phyloP scores from a whole-genome alignment of 257 asterid species.

The Plectranthus barbatus region DNA sequence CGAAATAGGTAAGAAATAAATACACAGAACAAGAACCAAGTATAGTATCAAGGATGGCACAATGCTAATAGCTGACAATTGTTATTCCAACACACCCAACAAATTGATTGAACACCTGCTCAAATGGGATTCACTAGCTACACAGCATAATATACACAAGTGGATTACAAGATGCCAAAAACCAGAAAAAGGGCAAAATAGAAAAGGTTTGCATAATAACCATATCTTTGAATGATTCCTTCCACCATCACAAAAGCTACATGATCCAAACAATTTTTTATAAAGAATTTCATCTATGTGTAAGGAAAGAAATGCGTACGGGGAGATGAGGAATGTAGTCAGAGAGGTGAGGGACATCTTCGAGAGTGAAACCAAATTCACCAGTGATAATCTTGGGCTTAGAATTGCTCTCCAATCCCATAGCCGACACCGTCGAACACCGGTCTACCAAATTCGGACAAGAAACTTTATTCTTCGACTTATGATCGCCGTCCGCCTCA shows the following conservation, averaged over 20 bases:
- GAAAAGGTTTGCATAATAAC: too few species aligned
- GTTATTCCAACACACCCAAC: neutral
- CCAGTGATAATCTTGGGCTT: constrained; percentile 37
- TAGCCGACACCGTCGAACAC: neutral
- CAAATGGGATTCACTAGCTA: neutral
- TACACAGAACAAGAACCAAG: neutral
- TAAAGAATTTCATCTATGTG: too few species aligned
- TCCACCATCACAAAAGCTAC: too few species aligned
- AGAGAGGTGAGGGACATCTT: constrained; percentile 69
- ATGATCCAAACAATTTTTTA: too few species aligned
- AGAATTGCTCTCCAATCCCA: constrained; percentile 27
- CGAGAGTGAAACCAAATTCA: constrained; percentile 48
- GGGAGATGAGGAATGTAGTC: constrained; percentile 53
- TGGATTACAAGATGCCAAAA: neutral
- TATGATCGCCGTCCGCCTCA: constrained; percentile 2
- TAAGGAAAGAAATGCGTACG: constrained; percentile 23
- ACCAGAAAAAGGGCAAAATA: too few species aligned
- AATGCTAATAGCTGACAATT: neutral
- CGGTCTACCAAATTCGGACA: neutral
- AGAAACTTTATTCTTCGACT: constrained; percentile 1
- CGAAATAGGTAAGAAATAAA: neutral
- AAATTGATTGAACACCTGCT: neutral
- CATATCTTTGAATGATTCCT: too few species aligned
- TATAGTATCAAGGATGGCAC: neutral
- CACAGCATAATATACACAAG: neutral